A percentile compares a stretch with the other conserved stretches of the same genome.
Evolutionary conservation across 306 rosid genomes (phyloP).

Genomic region (Citrullus mucosospermus): DNA sequence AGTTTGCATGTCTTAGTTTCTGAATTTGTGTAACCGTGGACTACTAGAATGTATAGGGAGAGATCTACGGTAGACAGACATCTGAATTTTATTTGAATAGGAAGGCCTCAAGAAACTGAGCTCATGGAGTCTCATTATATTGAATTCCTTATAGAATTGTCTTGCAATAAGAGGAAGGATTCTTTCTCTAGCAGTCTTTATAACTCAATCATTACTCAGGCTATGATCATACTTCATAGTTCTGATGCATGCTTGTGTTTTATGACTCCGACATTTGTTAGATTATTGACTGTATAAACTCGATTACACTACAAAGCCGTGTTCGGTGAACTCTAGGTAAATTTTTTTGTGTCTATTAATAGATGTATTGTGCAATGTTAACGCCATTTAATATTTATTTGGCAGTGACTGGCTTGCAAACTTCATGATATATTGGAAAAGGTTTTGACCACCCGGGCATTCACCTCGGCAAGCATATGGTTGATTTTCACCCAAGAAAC

Average conservation of each 20-base stretch:
- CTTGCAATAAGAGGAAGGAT: background rate
- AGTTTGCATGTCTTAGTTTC: background rate
- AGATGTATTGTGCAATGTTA: background rate
- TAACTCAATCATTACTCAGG: background rate
- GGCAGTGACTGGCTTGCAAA: conserved; percentile 2
- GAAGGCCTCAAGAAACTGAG: background rate
- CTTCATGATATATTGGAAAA: background rate
- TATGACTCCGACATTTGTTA: background rate
- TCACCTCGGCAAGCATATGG: background rate
- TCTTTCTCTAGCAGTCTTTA: background rate
- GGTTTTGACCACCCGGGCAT: background rate
- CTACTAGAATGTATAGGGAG: background rate
- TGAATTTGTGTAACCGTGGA: background rate
- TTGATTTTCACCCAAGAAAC: background rate
- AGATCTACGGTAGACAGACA: background rate
- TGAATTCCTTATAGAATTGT: background rate
- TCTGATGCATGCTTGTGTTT: background rate
- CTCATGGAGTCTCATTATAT: background rate
- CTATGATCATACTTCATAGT: background rate
- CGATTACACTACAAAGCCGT: background rate
- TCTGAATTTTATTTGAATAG: background rate
- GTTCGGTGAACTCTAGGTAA: background rate
- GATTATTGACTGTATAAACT: background rate
- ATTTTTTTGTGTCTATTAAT: background rate
- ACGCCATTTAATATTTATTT: background rate